Evolutionary conservation across 805 yeast genomes (phyloP), one percentile per base, ranked within the genome.

Genomic region (Candida ovalis): DNA sequence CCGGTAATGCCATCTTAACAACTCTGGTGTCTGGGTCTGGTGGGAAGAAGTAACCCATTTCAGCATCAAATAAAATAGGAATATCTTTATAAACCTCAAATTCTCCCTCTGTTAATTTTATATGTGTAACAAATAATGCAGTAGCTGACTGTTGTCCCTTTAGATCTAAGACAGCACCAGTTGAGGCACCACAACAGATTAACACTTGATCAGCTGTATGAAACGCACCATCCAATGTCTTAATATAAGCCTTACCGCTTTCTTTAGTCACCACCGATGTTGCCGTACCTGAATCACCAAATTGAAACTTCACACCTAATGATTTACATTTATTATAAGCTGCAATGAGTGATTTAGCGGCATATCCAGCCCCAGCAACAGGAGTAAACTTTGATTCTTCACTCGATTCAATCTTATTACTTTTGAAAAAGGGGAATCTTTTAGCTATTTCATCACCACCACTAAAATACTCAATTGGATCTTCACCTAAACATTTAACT

Each of bases 21-120:
- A 62, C 49, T 19, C 56, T 62, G 0, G 72, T 70, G 2, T 60
- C 67, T 6, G 66, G 63, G 52, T 75, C 79, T 19, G 81, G 81
- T 4, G 79, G 78, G 61, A 76, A 76, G 54, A 72, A 73, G 51
- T 74, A 76, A 0, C 80, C 80, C 61, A 63, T 56, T 40, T 70
- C 74, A 1, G 76, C 63, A 50, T 73, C 71, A 55, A 75, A 75
- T 7, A 76, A 62, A 25, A 76, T 62, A 9, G 80, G 78, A 24
- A 72, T 67, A 45, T 64, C 59, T 50, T 68, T 69, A 47, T 60
- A 72, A 23, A 51, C 57, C 19, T 60, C 61, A 49, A 59, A 73
- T 50, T 75, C 78, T 32, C 58, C 56, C 2, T 59, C 60, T 1
- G 71, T 68, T 27, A 75, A 49, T 33, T 62, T 57, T 15, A 75